Base-by-base conservation (phyloP, 179 eudicot species). In the Beta macrorhiza region DNA sequence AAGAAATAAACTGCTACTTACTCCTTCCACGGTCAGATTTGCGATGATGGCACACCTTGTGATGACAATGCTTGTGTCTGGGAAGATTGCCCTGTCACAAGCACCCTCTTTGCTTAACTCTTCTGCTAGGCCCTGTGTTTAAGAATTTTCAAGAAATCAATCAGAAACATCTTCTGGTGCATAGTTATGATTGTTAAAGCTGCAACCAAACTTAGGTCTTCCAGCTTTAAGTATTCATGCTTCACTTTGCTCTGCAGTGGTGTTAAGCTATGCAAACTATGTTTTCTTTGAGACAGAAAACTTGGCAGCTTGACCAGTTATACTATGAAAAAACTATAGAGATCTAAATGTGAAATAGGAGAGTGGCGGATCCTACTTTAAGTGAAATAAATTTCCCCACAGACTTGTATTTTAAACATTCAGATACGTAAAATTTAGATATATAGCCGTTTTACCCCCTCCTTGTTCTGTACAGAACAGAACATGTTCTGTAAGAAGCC, bases 71-170 rank as follows among this genome's bases (percentile, higher is more conserved):
- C 69, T 80, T 17, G 91, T 74, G 71, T 91, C 95, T 0, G 93
- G 97, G 83, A 88, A 92, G 61, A 92, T 92, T 62, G 98, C 98
- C 82, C 37, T 57, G 69, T 92, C 97, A 75, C 98, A 95, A 7
- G 98, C 98, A 79, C 98, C 98, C 4, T 93, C 98, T 85, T 77
- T 88, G 83, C 97, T 83, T 88, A 95, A 78, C 83, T 95, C 97
- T 75, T 91, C 87, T 17, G 94, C 91, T 22, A 95, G 97, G 42
- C 98, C 98, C 97, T 94, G 86, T n/a, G 68, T 63, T 29, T 29
- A 29, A 29, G 32, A 29, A 29, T 5, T 5, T 51, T 44, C 45
- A 72, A 22, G n/a, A 61, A 68, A 7, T 52, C 64, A 19, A 29
- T 12, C 37, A 61, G 78, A 42, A 44, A 75, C 29, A 11, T 37